phyloP scores from a whole-genome alignment of 2,329 filamentous ascomycete genomes.

The Sarocladium oryzae region DNA sequence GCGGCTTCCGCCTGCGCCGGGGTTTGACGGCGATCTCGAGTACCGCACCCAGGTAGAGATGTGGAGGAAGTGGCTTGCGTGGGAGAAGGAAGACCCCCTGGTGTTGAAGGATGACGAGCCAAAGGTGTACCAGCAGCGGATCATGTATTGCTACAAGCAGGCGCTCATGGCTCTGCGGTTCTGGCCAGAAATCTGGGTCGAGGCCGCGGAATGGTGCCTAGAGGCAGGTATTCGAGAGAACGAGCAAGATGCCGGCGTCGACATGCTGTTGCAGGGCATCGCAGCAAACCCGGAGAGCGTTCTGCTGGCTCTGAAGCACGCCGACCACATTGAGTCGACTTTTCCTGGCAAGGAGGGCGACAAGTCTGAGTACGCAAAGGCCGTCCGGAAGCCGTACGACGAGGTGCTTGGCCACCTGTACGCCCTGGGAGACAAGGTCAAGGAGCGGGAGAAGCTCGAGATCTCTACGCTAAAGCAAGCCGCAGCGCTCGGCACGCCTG shows the following conservation, averaged over 20 bases:
- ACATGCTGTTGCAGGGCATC: conserved; percentile 76
- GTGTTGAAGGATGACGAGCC: conserved; percentile 78
- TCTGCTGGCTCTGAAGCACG: conserved; percentile 80
- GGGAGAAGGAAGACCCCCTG: conserved; percentile 90
- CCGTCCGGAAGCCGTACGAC: conserved; percentile 78
- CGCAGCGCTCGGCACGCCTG: conserved; percentile 29
- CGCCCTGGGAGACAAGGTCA: conserved; percentile 68
- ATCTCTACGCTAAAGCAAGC: conserved; percentile 51
- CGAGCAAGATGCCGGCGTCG: conserved; percentile 55
- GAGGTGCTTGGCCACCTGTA: conserved; percentile 83
- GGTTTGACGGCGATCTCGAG: conserved; percentile 81
- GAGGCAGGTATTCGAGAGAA: conserved; percentile 63
- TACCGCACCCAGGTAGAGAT: conserved; percentile 77
- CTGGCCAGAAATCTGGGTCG: conserved; percentile 93
- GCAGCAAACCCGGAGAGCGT: conserved; percentile 91
- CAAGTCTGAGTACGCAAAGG: conserved; percentile 67
- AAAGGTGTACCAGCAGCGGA: conserved; percentile 65
- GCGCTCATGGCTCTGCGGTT: conserved; percentile 89
- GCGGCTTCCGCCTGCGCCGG: conserved; percentile 71
- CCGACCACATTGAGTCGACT: conserved; percentile 77
- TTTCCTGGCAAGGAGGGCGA: conserved; percentile 72
- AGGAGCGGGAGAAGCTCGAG: conserved; percentile 54
- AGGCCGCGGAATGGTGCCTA: conserved; percentile 89
- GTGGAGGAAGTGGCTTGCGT: conserved; percentile 91
- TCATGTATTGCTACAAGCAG: conserved; percentile 89